Evolutionary conservation across 805 yeast genomes (phyloP), one percentile per base, ranked within the genome.

Genomic region (Candida berthetii): DNA sequence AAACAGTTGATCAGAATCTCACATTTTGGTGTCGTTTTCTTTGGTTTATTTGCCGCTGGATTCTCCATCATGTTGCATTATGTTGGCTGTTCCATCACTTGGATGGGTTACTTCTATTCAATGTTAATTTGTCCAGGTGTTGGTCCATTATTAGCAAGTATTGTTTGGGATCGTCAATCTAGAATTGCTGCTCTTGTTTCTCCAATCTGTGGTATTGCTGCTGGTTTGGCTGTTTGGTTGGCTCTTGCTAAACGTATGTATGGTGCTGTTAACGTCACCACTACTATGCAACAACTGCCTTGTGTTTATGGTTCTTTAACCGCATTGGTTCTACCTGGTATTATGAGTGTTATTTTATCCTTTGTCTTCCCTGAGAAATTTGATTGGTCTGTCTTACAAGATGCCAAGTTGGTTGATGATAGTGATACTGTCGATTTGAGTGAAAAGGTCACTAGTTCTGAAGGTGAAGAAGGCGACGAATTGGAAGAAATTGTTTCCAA

Each of bases 91-190:
- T 57, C 64, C 15, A 52, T 65, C 54, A 64, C 65, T 18, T 65
- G 67, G 68, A 43, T 69, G 31, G 59, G 66, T 52, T 60, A 65
- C 48, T 65, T 69, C 46, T 51, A 61, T 10, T 75, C 75, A 39
- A 65, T 69, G 42, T 60, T 68, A 3, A 59, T 71, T 41, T 58
- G 66, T n/a, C 64, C 72, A 6, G 72, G 64, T 43, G 74, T 68
- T 11, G 52, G 58, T 46, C 65, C 71, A 7, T 61, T 67, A 13
- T 54, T 63, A 0, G 45, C 66, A 19, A 60, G 71, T 3, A 54
- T 70, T 43, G 60, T 68, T 37, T 71, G 65, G 65, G 63, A 57
- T 34, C 59, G 60, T 41, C 47, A 65, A 44, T 66, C 65, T 45
- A 57, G 49, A 22, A 42, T 42, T 36, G 71, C 71, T 8, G 69